Conservation (phyloP, 345 rosid genomes). For the Garcia nutans region DNA sequence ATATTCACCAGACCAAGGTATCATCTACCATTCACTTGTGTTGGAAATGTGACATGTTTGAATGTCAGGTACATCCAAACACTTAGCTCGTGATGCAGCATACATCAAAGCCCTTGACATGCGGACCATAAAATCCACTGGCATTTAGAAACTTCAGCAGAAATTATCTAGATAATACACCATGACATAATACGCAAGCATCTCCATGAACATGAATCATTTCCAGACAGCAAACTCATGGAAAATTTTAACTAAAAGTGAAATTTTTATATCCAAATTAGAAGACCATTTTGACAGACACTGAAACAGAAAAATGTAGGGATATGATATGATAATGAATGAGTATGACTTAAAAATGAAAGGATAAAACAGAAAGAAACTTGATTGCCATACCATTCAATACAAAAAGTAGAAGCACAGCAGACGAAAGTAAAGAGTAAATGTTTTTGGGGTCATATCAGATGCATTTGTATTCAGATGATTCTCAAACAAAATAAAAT, state of each 20-base stretch:
- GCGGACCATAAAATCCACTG: background rate
- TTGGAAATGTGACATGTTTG: background rate
- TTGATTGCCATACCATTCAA: background rate
- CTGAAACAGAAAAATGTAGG: background rate
- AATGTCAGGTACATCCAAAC: background rate
- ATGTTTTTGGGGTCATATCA: background rate
- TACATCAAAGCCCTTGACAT: background rate
- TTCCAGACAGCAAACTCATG: background rate
- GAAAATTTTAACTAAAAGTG: background rate
- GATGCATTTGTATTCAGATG: background rate
- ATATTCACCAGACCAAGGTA: background rate
- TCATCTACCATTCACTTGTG: background rate
- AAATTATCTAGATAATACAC: slow-evolving; percentile 2
- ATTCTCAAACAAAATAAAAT: background rate
- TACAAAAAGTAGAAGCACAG: background rate
- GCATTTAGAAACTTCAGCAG: slow-evolving; percentile 1
- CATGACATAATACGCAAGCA: background rate
- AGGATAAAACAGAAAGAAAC: background rate
- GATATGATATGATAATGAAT: background rate
- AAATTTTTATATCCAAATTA: background rate
- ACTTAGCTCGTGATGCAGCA: background rate
- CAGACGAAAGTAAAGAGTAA: background rate
- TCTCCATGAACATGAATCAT: slow-evolving; percentile 9
- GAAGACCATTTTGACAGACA: background rate
- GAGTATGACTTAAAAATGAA: background rate